Evolutionary conservation across 192 early-diverging fungal genomes (phyloP).

Genomic region (Cetraspora pellucida): DNA sequence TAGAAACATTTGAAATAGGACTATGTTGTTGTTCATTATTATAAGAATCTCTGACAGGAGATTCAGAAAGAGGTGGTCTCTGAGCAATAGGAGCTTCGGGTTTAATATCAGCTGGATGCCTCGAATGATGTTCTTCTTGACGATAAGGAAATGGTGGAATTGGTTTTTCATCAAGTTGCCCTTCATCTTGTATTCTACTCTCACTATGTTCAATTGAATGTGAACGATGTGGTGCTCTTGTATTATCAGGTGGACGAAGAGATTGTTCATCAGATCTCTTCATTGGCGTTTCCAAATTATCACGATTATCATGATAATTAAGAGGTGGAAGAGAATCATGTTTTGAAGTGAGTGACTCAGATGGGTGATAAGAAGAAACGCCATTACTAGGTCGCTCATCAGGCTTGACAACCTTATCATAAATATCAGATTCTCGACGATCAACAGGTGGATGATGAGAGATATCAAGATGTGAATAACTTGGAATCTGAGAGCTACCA

Average conservation of each 20-base stretch:
- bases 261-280: background rate
- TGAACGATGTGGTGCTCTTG: background rate
- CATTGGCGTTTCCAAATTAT: background rate
- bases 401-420: constrained; percentile 8
- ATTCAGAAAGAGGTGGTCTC: background rate
- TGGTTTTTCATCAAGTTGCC: constrained; percentile 20
- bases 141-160: constrained; percentile 1
- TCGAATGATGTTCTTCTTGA: constrained; percentile 9
- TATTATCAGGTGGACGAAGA: background rate
- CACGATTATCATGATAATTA: constrained; percentile 17
- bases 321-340: constrained; percentile 23
- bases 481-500: background rate
- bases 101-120: constrained; percentile 1
- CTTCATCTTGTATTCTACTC: background rate
- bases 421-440: constrained; percentile 34
- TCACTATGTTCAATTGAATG: constrained; percentile 1
- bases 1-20: background rate
- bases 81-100: constrained; percentile 4
- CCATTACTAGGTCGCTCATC: constrained; percentile 19
- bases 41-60: constrained; percentile 21
- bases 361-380: constrained; percentile 5
- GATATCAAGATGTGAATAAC: constrained; percentile 24
- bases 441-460: constrained; percentile 5
- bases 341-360: background rate
- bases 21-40: background rate